Conservation (phyloP, 352 stramenopile genomes). For the Aphanomyces stellatus region DNA sequence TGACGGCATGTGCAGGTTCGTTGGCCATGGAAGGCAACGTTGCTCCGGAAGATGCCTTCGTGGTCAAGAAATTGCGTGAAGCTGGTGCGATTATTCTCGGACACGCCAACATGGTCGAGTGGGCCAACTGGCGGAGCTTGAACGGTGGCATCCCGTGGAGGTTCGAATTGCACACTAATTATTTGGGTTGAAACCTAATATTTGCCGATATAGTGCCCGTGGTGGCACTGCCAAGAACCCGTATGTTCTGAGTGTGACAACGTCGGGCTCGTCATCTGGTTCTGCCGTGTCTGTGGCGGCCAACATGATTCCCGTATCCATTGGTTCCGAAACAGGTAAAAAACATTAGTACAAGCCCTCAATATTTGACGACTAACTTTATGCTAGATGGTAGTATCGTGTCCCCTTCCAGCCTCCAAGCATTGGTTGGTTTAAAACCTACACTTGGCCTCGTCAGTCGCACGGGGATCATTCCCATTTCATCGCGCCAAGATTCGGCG, state of each 20-base stretch:
- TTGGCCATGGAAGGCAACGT: not conserved
- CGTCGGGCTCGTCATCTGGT: not conserved
- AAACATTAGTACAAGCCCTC: not conserved
- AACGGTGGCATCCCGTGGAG: not conserved
- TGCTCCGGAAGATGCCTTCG: not conserved
- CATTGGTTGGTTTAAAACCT: not conserved
- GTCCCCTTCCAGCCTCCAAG: no score
- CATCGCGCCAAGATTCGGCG: not conserved
- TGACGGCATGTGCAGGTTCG: not conserved
- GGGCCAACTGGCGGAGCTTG: not conserved
- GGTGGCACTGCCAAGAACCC: not conserved
- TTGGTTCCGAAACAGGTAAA: not conserved
- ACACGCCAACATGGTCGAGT: not conserved
- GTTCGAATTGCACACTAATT: not conserved
- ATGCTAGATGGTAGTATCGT: not conserved
- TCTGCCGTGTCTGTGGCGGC: not conserved
- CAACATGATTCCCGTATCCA: not conserved
- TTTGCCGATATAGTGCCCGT: not conserved
- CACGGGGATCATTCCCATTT: not conserved
- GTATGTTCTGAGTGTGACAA: not conserved
- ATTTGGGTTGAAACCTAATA: not conserved
- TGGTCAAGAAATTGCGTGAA: not conserved
- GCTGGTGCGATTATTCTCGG: not conserved
- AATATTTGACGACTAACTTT: not conserved
- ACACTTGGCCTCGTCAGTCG: not conserved